Evolutionary conservation across 2,329 filamentous ascomycete species (phyloP), one percentile per base, ranked within the genome.

Genomic region (Gaeumannomyces tritici): DNA sequence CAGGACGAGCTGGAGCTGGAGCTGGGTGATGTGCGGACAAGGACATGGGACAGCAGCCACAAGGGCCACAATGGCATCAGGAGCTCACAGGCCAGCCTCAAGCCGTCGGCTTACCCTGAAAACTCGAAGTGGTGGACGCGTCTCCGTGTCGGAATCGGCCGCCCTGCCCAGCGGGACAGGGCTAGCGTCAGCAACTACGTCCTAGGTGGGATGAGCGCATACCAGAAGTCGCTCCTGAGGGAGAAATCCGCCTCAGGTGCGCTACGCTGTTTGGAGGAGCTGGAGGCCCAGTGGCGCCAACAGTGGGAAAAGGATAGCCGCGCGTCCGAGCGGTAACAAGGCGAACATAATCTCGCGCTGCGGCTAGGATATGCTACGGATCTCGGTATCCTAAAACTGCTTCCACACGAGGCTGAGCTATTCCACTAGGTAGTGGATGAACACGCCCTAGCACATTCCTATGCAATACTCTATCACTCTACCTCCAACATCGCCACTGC

Each of bases 1-100:
- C 92, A 98, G 73, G 93, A 98, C 72, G 93, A 98, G 72, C 76
- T 98, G 42, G 93, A 97, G 69, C 80, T 83, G 55, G 77, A 82
- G 3, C 70, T 92, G 2, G 92, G 92, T 0, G 80, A 81, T 47
- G 81, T 96, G 18, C 84, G 79, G 59, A 78, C 90, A 7, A 83
- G 83, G 62, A 79, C 80, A 28, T 91, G 89, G 72, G 79, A 80
- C 2, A 74, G 80, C 62, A 91, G 88, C 69, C 79, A 85, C 51
- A 81, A 83, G 12, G 90, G 90, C 0, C 90, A 93, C 73, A 91
- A 91, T 68, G 90, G 90, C 1, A 72, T 93, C 68, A 89, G 86
- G 72, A 90, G 87, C 69, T 79, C 88, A 61, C 80, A 84, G 62
- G 75, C 77, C 24, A 76, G 71, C 60, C 66, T 91, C 28, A 57